Evolutionary conservation across 2,329 filamentous ascomycete genomes (phyloP).

Genomic region (Westerdykella sp.): DNA sequence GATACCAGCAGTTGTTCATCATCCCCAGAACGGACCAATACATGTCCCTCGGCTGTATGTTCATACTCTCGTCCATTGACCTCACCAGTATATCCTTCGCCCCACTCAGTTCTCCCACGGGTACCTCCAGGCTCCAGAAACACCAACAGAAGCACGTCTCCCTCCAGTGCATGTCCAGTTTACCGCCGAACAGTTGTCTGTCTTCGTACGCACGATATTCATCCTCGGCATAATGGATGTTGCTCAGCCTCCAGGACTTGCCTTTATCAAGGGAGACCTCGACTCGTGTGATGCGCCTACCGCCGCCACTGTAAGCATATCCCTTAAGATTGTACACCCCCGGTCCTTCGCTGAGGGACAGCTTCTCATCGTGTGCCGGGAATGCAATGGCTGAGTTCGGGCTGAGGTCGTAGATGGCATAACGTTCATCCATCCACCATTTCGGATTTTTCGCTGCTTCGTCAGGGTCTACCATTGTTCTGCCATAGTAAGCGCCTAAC

Average conservation of each 20-base stretch:
- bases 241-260: conserved; percentile 69
- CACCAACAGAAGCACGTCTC: conserved; percentile 87
- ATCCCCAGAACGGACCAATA: conserved; percentile 94
- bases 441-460: conserved; percentile 65
- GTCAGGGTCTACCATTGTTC: conserved; percentile 75
- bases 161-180: conserved; percentile 72
- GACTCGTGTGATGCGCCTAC: conserved; percentile 73
- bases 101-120: conserved; percentile 53
- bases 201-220: conserved; percentile 62
- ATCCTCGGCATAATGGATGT: conserved; percentile 79
- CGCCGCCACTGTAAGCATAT: conserved; percentile 85
- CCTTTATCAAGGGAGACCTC: conserved; percentile 81
- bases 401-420: conserved; percentile 88
- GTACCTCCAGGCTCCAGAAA: conserved; percentile 74
- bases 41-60: conserved; percentile 83
- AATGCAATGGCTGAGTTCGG: conserved; percentile 77
- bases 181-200: conserved; percentile 67
- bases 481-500: conserved; percentile 13
- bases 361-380: conserved; percentile 68
- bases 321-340: conserved; percentile 62
- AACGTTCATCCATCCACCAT: conserved; percentile 83
- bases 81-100: conserved; percentile 72
- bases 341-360: conserved; percentile 47
- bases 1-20: conserved; percentile 98
- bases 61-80: conserved; percentile 86